phyloP scores from a whole-genome alignment of 495 filamentous ascomycete genomes.

The Hypoxylon lienhwacheense region DNA sequence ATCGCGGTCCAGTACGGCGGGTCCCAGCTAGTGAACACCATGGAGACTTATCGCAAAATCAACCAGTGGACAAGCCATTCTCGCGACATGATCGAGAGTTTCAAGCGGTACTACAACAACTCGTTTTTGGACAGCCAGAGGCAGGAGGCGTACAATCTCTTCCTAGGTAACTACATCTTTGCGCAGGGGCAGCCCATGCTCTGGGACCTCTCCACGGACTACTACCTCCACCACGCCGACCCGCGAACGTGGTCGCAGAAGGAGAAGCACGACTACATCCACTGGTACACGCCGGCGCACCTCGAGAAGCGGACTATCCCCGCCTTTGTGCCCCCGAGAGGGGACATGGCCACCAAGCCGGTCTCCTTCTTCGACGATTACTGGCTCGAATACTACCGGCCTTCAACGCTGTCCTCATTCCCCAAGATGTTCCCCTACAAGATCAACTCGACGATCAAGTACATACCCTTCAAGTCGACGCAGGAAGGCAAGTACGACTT shows the following conservation, averaged over 20 bases:
- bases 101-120: slow-evolving; percentile 99
- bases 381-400: slow-evolving; percentile 98
- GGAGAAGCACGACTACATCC: slow-evolving; percentile 66
- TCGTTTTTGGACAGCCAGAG: slow-evolving; percentile 95
- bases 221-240: slow-evolving; percentile 91
- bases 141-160: slow-evolving; percentile 97
- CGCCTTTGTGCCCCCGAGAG: slow-evolving; percentile 47
- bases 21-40: slow-evolving; percentile 96
- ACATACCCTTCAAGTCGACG: slow-evolving; percentile 72
- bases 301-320: slow-evolving; percentile 64
- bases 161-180: slow-evolving; percentile 95
- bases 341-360: slow-evolving; percentile 52
- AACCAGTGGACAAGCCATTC: slow-evolving; percentile 99
- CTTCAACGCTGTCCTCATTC: slow-evolving; percentile 79
- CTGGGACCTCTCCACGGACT: slow-evolving; percentile 94
- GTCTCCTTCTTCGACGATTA: slow-evolving; percentile 85
- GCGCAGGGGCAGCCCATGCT: slow-evolving; percentile 91
- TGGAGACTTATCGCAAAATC: slow-evolving; percentile 98
- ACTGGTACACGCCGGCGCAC: slow-evolving; percentile 83
- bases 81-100: slow-evolving; percentile 97
- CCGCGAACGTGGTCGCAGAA: slow-evolving; percentile 71
- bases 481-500: slow-evolving; percentile 74
- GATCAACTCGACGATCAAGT: slow-evolving; percentile 82
- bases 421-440: slow-evolving; percentile 86
- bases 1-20: slow-evolving; percentile 98